phyloP scores from a whole-genome alignment of 2,329 filamentous ascomycete genomes.

The Polytolypa hystricis region DNA sequence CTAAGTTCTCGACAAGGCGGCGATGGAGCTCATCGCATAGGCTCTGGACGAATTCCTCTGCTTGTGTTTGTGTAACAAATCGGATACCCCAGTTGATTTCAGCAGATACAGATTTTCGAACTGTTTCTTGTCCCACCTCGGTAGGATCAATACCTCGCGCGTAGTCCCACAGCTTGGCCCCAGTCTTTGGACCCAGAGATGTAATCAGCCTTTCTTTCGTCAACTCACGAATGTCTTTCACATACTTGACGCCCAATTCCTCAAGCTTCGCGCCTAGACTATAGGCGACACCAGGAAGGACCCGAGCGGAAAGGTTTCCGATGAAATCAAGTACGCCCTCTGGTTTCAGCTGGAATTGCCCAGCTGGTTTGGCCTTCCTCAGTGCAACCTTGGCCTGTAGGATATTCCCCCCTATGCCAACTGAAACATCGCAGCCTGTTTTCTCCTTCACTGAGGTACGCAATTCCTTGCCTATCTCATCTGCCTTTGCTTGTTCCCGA shows the following conservation, averaged over 20 bases:
- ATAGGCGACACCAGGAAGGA: conserved; percentile 83
- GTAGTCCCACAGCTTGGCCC: conserved; percentile 83
- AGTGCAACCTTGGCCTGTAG: conserved; percentile 83
- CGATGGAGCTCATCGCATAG: conserved; percentile 76
- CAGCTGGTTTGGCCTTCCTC: conserved; percentile 85
- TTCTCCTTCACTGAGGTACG: conserved; percentile 58
- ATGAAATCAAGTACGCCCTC: conserved; percentile 69
- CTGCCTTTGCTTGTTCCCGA: conserved; percentile 67
- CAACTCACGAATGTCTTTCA: conserved; percentile 69
- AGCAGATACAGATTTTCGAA: conserved; percentile 88
- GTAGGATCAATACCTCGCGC: conserved; percentile 73
- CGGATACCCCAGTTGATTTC: conserved; percentile 98
- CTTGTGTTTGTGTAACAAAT: conserved; percentile 84
- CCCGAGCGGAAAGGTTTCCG: conserved; percentile 63
- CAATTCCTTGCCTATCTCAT: conserved; percentile 57
- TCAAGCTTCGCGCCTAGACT: conserved; percentile 82
- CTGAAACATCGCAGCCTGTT: conserved; percentile 79
- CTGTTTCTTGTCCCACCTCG: conserved; percentile 74
- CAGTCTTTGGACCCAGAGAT: conserved; percentile 79
- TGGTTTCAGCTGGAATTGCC: conserved; percentile 78
- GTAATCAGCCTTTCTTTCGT: conserved; percentile 65
- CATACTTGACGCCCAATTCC: conserved; percentile 68
- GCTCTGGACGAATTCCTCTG: conserved; percentile 80
- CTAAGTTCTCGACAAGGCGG: conserved; percentile 67
- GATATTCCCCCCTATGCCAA: conserved; percentile 87